phyloP scores from a whole-genome alignment of 495 filamentous ascomycete species.

The Hypomontagnella monticulosa region DNA sequence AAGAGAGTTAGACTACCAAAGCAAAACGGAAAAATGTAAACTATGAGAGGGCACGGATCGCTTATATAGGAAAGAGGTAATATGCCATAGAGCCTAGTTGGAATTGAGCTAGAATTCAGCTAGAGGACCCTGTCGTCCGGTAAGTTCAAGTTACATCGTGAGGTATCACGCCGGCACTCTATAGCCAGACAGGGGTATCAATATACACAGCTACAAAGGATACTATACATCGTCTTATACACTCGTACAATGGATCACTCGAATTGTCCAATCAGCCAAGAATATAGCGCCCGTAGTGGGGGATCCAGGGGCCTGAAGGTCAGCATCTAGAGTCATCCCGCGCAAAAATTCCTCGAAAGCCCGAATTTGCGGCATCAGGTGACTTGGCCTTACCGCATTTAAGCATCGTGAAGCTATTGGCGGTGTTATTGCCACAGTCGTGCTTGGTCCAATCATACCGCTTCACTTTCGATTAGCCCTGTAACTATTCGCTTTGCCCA shows the following conservation, averaged over 20 bases:
- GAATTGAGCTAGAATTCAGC: neutral
- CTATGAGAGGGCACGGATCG: neutral
- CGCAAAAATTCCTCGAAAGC: slow-evolving; percentile 22
- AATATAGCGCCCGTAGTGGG: slow-evolving; percentile 1
- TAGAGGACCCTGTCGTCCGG: neutral
- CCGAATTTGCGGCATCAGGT: slow-evolving; percentile 22
- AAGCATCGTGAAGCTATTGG: slow-evolving; percentile 5
- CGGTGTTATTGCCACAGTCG: slow-evolving; percentile 21
- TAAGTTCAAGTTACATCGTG: slow-evolving; percentile 14
- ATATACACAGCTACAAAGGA: neutral
- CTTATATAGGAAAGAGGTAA: slow-evolving; percentile 28
- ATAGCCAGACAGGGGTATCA: slow-evolving; percentile 10
- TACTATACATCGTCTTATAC: slow-evolving; percentile 17
- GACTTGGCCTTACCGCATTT: slow-evolving; percentile 17
- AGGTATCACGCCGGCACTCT: slow-evolving; percentile 27
- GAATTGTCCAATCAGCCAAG: slow-evolving; percentile 23
- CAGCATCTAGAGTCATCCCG: slow-evolving; percentile 9
- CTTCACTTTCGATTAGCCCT: neutral
- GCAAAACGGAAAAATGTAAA: neutral
- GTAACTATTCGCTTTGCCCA: neutral
- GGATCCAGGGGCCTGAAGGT: slow-evolving; percentile 1
- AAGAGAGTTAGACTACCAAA: slow-evolving; percentile 9
- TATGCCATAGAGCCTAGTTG: too few relatives aligned
- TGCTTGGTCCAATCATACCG: slow-evolving; percentile 5
- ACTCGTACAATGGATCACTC: slow-evolving; percentile 3